Conservation (phyloP, 2,329 filamentous ascomycete genomes). For the Trichoderma cornu-damae region DNA sequence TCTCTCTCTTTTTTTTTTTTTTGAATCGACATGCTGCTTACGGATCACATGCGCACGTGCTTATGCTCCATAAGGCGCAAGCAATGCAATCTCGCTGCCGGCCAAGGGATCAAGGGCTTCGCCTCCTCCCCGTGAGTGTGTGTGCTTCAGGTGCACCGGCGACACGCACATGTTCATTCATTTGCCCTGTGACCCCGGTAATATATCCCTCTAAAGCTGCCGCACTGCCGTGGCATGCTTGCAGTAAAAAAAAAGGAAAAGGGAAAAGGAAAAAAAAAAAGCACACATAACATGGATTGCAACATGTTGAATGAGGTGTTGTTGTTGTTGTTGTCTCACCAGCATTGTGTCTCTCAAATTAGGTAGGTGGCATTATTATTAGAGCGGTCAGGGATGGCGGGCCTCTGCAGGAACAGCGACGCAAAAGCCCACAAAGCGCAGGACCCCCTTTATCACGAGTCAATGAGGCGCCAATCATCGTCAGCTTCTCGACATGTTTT, state of each 20-base stretch:
- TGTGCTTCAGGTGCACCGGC: slow-evolving; percentile 9
- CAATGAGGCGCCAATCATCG: background rate
- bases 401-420: too few relatives aligned
- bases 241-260: too few relatives aligned
- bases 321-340: too few relatives aligned
- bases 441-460: background rate
- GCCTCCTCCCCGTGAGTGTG: background rate
- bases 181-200: background rate
- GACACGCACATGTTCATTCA: background rate
- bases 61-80: too few relatives aligned
- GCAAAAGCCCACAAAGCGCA: background rate
- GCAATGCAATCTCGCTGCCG: slow-evolving; percentile 7
- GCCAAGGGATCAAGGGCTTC: background rate
- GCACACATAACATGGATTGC: too few relatives aligned
- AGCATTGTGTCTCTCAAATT: too few relatives aligned
- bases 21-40: background rate
- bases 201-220: background rate
- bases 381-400: too few relatives aligned
- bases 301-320: too few relatives aligned
- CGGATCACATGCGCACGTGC: background rate
- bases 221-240: background rate
- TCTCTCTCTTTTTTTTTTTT: background rate
- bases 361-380: too few relatives aligned
- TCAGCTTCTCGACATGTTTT: background rate
- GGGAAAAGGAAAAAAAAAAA: too few relatives aligned